phyloP scores from a whole-genome alignment of 1,284 basidiomycete species.

The Leccinum pachyderme region DNA sequence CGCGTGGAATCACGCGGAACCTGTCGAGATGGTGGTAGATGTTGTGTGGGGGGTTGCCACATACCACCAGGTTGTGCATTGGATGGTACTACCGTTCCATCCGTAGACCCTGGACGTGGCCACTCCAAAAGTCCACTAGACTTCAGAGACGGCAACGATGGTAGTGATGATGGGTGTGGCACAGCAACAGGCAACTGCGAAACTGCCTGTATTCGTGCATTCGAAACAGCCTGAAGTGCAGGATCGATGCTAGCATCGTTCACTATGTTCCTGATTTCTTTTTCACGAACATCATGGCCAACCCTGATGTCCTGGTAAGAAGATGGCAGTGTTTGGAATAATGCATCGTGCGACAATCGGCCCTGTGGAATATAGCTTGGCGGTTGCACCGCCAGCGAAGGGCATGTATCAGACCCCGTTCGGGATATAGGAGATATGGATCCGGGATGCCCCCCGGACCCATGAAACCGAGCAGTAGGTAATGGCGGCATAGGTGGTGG shows the following conservation, averaged over 20 bases:
- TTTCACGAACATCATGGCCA: conserved; percentile 27
- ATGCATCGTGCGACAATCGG: conserved; percentile 21
- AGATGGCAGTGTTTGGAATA: conserved; percentile 13
- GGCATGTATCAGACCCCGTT: conserved; percentile 19
- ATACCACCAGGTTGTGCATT: conserved; percentile 10
- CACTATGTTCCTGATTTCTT: conserved; percentile 21
- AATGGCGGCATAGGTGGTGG: conserved; percentile 7
- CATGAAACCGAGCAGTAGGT: conserved; percentile 11
- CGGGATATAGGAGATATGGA: conserved; percentile 26
- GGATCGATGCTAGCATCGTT: conserved; percentile 34
- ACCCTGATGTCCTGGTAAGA: conserved; percentile 21
- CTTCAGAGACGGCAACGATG: conserved; percentile 66
- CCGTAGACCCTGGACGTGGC: conserved; percentile 30
- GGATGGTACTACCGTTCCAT: conserved; percentile 13
- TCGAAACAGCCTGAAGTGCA: conserved; percentile 25
- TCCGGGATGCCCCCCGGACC: conserved; percentile 10
- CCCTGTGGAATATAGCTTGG: conserved; percentile 15
- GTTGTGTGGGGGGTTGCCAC: conserved; percentile 29
- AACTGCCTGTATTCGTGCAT: conserved; percentile 17
- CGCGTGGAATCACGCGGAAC: conserved; percentile 18
- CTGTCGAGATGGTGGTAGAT: conserved; percentile 22
- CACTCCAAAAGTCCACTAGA: conserved; percentile 67
- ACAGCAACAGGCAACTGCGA: conserved; percentile 10
- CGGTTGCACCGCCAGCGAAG: conserved; percentile 10
- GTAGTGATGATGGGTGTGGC: not conserved